Conservation (phyloP, 306 rosid species). For the Ormosia emarginata region DNA sequence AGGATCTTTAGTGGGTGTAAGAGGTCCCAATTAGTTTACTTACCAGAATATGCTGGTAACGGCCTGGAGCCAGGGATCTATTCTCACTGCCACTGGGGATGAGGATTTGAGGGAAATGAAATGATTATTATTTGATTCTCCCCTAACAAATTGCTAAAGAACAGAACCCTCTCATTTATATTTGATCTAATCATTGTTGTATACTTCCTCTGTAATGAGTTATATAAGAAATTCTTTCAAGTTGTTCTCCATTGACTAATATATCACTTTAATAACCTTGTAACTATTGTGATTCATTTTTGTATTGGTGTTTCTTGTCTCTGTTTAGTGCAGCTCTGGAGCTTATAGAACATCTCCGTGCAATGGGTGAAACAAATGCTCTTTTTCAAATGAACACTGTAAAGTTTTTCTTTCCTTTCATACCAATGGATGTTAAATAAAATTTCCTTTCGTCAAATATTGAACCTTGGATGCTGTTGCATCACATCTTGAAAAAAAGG, state of each 20-base stretch:
- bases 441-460: constrained; percentile 2
- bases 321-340: constrained; percentile 61
- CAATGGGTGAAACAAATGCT: constrained; percentile 95
- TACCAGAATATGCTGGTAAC: neutral
- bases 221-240: neutral
- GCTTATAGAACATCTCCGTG: constrained; percentile 87
- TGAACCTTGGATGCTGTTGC: neutral
- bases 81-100: neutral
- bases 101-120: neutral
- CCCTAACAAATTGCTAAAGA: neutral
- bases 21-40: neutral
- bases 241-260: neutral
- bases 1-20: too few relatives aligned
- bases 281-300: neutral
- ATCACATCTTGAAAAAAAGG: neutral
- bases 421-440: constrained; percentile 3
- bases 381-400: constrained; percentile 74
- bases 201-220: neutral
- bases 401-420: constrained; percentile 15
- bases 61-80: neutral
- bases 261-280: neutral
- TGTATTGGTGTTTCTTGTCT: constrained; percentile 10
- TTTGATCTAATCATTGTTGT: neutral
- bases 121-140: neutral
- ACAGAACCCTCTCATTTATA: neutral